Evolutionary conservation across 345 rosid genomes (phyloP).

Genomic region (Firmiana major): DNA sequence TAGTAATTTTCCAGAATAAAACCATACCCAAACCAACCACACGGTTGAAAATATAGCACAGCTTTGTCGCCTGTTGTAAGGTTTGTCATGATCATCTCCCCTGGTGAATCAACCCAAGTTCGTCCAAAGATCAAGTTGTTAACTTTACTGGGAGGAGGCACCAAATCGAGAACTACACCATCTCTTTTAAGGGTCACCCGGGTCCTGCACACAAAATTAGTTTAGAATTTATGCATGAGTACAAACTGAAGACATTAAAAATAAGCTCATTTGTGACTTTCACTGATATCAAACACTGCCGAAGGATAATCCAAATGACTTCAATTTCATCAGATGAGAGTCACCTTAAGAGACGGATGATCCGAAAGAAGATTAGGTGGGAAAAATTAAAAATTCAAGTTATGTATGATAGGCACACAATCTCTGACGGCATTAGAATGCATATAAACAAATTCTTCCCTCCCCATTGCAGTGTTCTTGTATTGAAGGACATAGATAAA

Average conservation of each 20-base stretch:
- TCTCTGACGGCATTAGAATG: neutral
- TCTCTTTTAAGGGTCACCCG: constrained; percentile 73
- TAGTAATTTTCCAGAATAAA: neutral
- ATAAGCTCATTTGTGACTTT: neutral
- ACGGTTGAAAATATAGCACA: constrained; percentile 73
- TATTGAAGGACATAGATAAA: no score
- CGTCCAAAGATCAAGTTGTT: constrained; percentile 78
- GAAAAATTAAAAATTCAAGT: neutral
- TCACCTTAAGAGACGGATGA: neutral
- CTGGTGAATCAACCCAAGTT: constrained; percentile 74
- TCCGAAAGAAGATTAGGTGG: neutral
- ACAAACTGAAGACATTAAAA: neutral
- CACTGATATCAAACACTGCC: neutral
- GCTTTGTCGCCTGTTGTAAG: constrained; percentile 69
- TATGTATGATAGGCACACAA: neutral
- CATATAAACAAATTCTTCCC: neutral
- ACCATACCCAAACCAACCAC: constrained; percentile 78
- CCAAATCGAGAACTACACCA: constrained; percentile 68
- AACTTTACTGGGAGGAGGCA: constrained; percentile 73
- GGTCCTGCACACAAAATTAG: constrained; percentile 44
- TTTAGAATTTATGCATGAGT: neutral
- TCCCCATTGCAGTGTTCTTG: no score
- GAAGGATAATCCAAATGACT: neutral
- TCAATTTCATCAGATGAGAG: neutral
- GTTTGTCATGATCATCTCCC: constrained; percentile 80